Evolutionary conservation across 2,329 filamentous ascomycete species (phyloP), one percentile per base, ranked within the genome.

Genomic region (Shiraia sp.): DNA sequence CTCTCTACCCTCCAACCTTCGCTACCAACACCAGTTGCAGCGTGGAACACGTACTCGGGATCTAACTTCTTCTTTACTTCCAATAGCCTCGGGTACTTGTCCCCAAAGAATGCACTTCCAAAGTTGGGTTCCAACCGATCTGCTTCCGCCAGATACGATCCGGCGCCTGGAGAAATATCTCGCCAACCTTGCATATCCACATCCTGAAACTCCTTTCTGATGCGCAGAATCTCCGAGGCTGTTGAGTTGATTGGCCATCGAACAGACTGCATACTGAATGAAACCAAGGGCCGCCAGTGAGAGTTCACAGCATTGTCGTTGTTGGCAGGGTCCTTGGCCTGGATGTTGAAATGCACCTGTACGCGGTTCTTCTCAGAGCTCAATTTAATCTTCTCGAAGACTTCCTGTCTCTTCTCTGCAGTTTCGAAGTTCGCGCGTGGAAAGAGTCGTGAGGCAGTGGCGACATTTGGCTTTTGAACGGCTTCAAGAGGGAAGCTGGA

Each of bases 311-410:
- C 60, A 28, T 64, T 66, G 39, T 65, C 60, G 2, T 51, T 55
- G 14, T 63, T 57, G 14, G 43, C 47, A 4, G 57, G 57, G 34
- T 66, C 59, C 10, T 57, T 57, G 13, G 56, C 55, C 31, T 65
- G 62, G 44, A 66, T 65, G 55, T 67, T 66, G 55, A 66, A 68
- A 42, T 66, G 63, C 0, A 66, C 63, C 30, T 67, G 63, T 0
- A 66, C 61, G 14, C 59, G 51, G 30, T 61, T 61, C 41, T 64
- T 66, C 31, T 66, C 59, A 67, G 61, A 53, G 35, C 68, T 55
- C 15, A 53, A 22, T n/a, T 60, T 55, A 6, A 68, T 47, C 28
- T 59, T 47, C 2, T 53, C 40, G 47, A 48, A 62, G 2, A 65
- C 45, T 32, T 64, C 57, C 10, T 66, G 60, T n/a, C 61, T 55